Evolutionary conservation across 352 stramenopile genomes (phyloP), one percentile per base, ranked within the genome.

Genomic region (Albugo candida): DNA sequence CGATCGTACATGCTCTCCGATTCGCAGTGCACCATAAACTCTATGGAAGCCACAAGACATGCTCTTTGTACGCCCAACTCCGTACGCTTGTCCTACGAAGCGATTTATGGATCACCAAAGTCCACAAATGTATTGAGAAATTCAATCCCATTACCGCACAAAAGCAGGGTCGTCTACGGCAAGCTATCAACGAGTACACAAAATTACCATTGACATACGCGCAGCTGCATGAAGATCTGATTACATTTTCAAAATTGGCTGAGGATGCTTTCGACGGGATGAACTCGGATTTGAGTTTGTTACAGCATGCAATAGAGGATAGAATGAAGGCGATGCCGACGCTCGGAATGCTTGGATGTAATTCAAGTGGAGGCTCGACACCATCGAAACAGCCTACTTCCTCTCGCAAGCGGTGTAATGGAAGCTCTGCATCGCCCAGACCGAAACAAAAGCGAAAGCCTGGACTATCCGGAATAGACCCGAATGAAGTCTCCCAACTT

Each of bases 131-230:
- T 18, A 59, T 92, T 47, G 60, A 60, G 0, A 92, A 87, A 53
- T 52, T 64, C 36, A 45, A 52, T 11, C 47, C 58, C 5, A 81
- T 48, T 45, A 75, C 71, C 47, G 52, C 66, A 14, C 77, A 87
- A 39, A 74, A 73, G 11, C 36, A 78, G 16, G 53, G 68, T 2
- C 64, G 72, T 2, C 49, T 89, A 39, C 85, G 87, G 44, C 47
- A 65, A 20, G 54, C 91, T 13, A 57, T 91, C 57, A 92, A 91
- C 52, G 79, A 92, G 48, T 92, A 92, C 59, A 82, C 76, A 24
- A 92, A 92, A 56, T 65, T 92, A 13, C 79, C 79, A 13, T 49
- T 92, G 17, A 87, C 79, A 12, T 87, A 61, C 42, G 45, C 49
- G 11, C 48, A 63, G n/a, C 55, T 57, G 38, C 38, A 24, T 8